Base-by-base conservation (phyloP, 441 rosid species). In the Pelargonium cotyledonis region DNA sequence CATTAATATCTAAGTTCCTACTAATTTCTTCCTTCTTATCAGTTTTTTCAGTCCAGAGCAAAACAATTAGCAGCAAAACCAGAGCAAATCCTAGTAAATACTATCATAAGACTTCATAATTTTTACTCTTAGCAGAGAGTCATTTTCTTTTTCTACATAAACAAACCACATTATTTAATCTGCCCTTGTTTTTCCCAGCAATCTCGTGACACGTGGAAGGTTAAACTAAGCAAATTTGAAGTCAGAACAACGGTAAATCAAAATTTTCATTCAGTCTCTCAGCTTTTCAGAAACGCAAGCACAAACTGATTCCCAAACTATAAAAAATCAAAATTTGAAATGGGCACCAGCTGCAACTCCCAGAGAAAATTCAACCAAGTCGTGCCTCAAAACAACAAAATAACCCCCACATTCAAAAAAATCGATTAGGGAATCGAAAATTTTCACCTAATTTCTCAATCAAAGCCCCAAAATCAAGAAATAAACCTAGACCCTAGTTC, bases 331-430 rank as follows among this genome's bases (percentile, higher is more conserved):
- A 19, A 7, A 7, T 57, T 16, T 51, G 57, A 51, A 51, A 51
- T 16, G 18, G 6, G 57, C 19, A n/a, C 10, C 44, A 41, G 44
- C 23, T 57, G 61, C 62, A 57, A 55, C 62, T 55, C 62, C 62
- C 62, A 55, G 2, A 55, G 23, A 18, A 16, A 16, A 55, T 23
- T 18, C 62, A 10, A 55, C 15, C 62, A 15, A 11, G 26, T 23
- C 29, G 26, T 57, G 62, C 12, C 62, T 29, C 61, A 55, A 55
- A 55, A 58, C 38, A 55, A 55, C 61, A 16, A 2, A 55, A 31
- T 41, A 41, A 21, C n/a, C 38, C 21, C 64, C 64, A 60, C 64
- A 60, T 60, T 60, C 35, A 29, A 19, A 60, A 60, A 31, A 38
- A 21, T 21, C 35, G 10, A 8, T 3, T 21, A 23, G 6, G 14